A percentile compares a stretch with the other conserved stretches of the same genome.
Conservation (phyloP, 2,329 filamentous ascomycete species). For the Ceratocystis ficicola region DNA sequence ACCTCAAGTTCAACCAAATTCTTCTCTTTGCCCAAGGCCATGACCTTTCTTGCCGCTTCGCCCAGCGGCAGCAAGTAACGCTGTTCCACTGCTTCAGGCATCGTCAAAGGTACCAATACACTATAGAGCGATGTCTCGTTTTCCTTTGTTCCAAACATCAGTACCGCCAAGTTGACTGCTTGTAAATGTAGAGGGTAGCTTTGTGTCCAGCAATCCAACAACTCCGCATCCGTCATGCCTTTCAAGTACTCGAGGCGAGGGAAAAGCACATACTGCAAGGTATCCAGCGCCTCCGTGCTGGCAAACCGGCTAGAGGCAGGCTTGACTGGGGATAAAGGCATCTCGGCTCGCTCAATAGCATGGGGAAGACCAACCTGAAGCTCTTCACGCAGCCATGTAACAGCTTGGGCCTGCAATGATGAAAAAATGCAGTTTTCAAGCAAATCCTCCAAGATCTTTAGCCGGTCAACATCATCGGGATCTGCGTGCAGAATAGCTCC, state of each 20-base stretch:
- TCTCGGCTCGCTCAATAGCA: slow-evolving; percentile 28
- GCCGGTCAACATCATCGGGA: slow-evolving; percentile 45
- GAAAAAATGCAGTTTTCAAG: slow-evolving; percentile 54
- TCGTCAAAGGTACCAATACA: slow-evolving; percentile 40
- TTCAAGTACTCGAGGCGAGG: slow-evolving; percentile 41
- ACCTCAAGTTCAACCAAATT: slow-evolving; percentile 29
- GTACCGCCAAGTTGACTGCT: slow-evolving; percentile 48
- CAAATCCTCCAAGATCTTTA: slow-evolving; percentile 52
- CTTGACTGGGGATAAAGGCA: slow-evolving; percentile 23
- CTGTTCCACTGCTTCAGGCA: slow-evolving; percentile 46
- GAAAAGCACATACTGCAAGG: slow-evolving; percentile 50
- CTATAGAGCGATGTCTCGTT: slow-evolving; percentile 30
- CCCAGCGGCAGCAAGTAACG: slow-evolving; percentile 46
- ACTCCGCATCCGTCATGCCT: slow-evolving; percentile 30
- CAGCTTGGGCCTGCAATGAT: slow-evolving; percentile 48
- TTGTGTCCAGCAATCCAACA: slow-evolving; percentile 42
- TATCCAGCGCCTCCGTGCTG: slow-evolving; percentile 43
- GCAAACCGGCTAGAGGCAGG: slow-evolving; percentile 34
- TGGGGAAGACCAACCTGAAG: slow-evolving; percentile 32
- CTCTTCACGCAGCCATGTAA: slow-evolving; percentile 53
- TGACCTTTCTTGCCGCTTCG: slow-evolving; percentile 32
- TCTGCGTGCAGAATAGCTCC: slow-evolving; percentile 46
- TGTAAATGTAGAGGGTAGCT: slow-evolving; percentile 46
- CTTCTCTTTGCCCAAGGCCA: slow-evolving; percentile 28
- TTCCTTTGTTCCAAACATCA: slow-evolving; percentile 29